These are phyloP conservation scores for Telfairia occidentalis DNA, from an alignment of 331 rosid species.

Conservation along the genomic window DNA sequence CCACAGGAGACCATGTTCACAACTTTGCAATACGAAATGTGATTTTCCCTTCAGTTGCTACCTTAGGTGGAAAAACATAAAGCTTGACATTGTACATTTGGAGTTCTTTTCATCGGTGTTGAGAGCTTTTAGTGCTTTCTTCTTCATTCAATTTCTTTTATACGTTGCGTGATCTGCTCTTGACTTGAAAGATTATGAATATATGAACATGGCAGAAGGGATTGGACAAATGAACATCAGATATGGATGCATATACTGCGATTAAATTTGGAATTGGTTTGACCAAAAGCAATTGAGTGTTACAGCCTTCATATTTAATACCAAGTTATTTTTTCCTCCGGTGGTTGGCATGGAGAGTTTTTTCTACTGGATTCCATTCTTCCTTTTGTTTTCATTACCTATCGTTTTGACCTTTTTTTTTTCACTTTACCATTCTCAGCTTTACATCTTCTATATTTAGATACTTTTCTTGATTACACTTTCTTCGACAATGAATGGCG, in stretches of 20 bases:
- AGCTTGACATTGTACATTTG: neutral
- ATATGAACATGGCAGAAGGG: neutral
- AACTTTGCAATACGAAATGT: neutral
- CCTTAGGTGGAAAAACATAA: neutral
- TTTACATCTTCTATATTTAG: neutral
- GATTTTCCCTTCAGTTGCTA: constrained; percentile 3
- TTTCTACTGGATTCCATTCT: neutral
- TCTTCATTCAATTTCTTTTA: neutral
- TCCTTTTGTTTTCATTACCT: neutral
- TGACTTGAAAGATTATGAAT: neutral
- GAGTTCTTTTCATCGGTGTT: neutral
- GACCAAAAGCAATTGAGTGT: neutral
- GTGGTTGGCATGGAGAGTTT: neutral
- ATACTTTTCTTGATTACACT: neutral
- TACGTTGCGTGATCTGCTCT: neutral
- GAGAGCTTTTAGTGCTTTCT: neutral
- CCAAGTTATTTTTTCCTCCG: neutral
- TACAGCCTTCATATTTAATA: neutral
- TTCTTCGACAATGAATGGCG: too few relatives aligned
- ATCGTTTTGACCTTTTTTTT: neutral
- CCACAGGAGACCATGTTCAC: neutral
- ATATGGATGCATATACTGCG: neutral
- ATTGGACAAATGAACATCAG: neutral
- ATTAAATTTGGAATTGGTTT: neutral
- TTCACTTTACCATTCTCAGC: neutral